Percentiles rank a stretch among this genome's conserved stretches.
phyloP scores from a whole-genome alignment of 192 early-diverging fungal genomes.

The Gamsiella multidivaricata region DNA sequence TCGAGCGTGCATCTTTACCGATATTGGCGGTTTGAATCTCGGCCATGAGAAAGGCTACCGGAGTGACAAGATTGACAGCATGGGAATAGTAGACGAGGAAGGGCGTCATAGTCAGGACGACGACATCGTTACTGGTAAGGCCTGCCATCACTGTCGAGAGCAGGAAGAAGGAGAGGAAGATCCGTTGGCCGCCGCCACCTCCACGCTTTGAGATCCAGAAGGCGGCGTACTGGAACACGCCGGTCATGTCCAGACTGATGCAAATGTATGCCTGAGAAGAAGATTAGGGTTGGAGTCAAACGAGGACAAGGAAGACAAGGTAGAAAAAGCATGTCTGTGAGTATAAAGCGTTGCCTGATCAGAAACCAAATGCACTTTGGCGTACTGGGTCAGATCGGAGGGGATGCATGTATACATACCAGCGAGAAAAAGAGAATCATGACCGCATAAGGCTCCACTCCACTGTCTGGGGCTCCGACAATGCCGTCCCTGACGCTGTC shows the following conservation, averaged over 20 bases:
- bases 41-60: slow-evolving; percentile 77
- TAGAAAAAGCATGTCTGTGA: neutral
- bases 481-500: slow-evolving; percentile 47
- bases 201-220: slow-evolving; percentile 77
- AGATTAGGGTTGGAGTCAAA: neutral
- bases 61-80: slow-evolving; percentile 65
- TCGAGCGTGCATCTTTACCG: slow-evolving; percentile 35
- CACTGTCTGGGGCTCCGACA: slow-evolving; percentile 44
- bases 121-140: slow-evolving; percentile 86
- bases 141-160: slow-evolving; percentile 78
- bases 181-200: slow-evolving; percentile 62
- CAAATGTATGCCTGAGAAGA: slow-evolving; percentile 81
- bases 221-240: slow-evolving; percentile 80
- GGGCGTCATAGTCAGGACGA: slow-evolving; percentile 83
- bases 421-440: slow-evolving; percentile 85
- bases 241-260: slow-evolving; percentile 85
- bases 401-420: slow-evolving; percentile 29
- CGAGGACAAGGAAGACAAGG: neutral
- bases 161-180: slow-evolving; percentile 77
- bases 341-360: too few species aligned
- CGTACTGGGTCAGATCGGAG: too few species aligned
- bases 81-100: slow-evolving; percentile 82
- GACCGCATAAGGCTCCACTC: slow-evolving; percentile 83
- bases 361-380: too few species aligned
- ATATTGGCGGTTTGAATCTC: slow-evolving; percentile 83